Base-by-base conservation (phyloP, 176 grass and related monocot genomes). In the Cymbopogon citratus region DNA sequence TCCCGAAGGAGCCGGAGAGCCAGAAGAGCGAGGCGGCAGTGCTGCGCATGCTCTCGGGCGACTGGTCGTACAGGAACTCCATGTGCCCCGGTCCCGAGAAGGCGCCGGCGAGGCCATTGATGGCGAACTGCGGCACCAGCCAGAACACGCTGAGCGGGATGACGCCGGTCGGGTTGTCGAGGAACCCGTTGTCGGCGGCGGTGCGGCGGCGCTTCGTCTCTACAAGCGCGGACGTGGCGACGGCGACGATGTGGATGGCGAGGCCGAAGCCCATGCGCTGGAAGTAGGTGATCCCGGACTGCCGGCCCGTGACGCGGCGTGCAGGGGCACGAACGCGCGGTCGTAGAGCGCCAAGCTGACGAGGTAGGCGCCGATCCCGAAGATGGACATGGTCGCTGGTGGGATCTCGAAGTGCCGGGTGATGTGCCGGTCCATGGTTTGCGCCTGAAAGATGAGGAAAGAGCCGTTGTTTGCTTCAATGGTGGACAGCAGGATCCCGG, bases 41-140 rank as follows among this genome's bases (percentile, higher is more conserved):
- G 74, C 91, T 97, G 21, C 91, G 85, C 91, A 97, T 97, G 91
- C 94, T 94, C 70, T 97, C 94, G 6, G 94, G 94, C 26, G 94
- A 67, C 54, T 94, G 91, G 59, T 97, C 94, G 64, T 94, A 97
- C 56, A 91, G 74, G 73, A 94, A 97, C 74, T 97, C 94, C 94
- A 97, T 91, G 71, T 91, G 85, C 35, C 71, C 94, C 15, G 88
- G 89, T 3, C 76, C 84, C 51, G 84, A 73, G 85, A 93, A 91
- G 3, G 87, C 89, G 1, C 93, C 85, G 13, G 75, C 83, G 31
- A 94, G 12, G 51, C 94, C 94, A 25, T 97, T 85, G 67, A 97
- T 28, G 39, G 85, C 89, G 52, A 89, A 87, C 89, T 91, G 94
- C 34, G 94, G 94, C 71, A 89, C 94, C 33, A 97, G 68, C 91